A percentile compares a stretch with the other conserved stretches of the same genome.
Evolutionary conservation across 2,329 filamentous ascomycete genomes (phyloP).

Genomic region (Pseudopyricularia javanii): DNA sequence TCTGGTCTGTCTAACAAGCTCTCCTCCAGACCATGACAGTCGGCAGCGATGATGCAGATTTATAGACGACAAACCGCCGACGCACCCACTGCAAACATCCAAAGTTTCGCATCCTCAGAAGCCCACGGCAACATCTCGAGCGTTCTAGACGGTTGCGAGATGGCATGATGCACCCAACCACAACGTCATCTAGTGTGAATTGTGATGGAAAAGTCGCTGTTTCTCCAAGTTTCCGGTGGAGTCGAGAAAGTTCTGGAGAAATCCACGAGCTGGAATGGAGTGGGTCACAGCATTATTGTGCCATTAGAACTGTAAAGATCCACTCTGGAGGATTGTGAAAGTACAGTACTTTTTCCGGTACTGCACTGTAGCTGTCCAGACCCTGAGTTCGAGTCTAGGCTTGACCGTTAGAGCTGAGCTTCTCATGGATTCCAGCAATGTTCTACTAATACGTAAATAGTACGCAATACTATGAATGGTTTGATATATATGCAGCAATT

Average conservation of each 20-base stretch:
- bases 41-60: background rate
- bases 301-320: too few species aligned
- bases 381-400: too few species aligned
- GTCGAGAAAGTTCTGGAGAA: background rate
- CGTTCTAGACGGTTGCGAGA: background rate
- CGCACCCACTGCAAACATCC: background rate
- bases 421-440: too few species aligned
- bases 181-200: background rate
- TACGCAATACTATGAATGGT: too few species aligned
- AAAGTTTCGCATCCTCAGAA: background rate
- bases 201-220: background rate
- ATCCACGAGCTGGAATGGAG: background rate
- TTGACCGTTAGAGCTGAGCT: too few species aligned
- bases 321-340: too few species aligned
- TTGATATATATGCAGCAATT: too few species aligned
- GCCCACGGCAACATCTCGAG: background rate
- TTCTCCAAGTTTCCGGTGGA: background rate
- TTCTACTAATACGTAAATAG: too few species aligned
- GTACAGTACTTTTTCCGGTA: too few species aligned
- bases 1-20: background rate
- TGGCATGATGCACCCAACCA: background rate
- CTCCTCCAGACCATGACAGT: background rate
- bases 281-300: background rate
- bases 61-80: background rate
- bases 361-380: too few species aligned